Percentiles rank a stretch among this genome's conserved stretches.
phyloP scores from a whole-genome alignment of 805 yeast genomes.

The Candida awuae region DNA sequence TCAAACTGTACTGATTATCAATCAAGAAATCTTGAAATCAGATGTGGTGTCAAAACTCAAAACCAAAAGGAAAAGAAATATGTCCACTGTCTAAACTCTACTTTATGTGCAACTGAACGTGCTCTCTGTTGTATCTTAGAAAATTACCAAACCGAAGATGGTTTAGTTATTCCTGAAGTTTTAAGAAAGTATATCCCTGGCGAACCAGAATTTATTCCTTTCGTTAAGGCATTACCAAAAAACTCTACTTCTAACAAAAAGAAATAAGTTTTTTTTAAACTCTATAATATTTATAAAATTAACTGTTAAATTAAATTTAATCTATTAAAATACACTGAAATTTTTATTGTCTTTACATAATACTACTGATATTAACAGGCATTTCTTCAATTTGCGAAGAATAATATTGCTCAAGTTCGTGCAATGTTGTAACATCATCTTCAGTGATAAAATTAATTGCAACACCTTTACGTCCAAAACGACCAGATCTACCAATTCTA shows the following conservation, averaged over 20 bases:
- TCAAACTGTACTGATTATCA: conserved; percentile 99
- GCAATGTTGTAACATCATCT: conserved; percentile 64
- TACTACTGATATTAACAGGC: conserved; percentile 48
- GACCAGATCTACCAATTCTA: conserved; percentile 97
- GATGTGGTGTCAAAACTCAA: conserved; percentile 96
- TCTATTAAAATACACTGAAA: neutral
- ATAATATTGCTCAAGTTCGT: conserved; percentile 85
- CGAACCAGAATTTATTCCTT: conserved; percentile 95
- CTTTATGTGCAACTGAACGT: conserved; percentile 96
- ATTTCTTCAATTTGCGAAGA: conserved; percentile 85
- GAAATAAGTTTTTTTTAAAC: conserved; percentile 14
- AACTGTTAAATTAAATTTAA: conserved; percentile 1
- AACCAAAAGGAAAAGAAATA: conserved; percentile 94
- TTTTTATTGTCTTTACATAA: conserved; percentile 12
- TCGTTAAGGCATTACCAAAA: conserved; percentile 84
- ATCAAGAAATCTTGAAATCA: conserved; percentile 95
- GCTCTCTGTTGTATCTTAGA: conserved; percentile 95
- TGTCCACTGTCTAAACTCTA: conserved; percentile 96
- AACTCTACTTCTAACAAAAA: conserved; percentile 78
- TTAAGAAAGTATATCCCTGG: conserved; percentile 96
- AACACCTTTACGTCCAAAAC: conserved; percentile 98
- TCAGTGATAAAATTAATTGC: conserved; percentile 90
- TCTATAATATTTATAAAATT: neutral
- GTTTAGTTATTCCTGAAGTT: conserved; percentile 88
- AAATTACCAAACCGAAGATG: conserved; percentile 96